These are phyloP conservation scores for Murraya paniculata DNA, from an alignment of 345 rosid genomes.

Conservation along the genomic window DNA sequence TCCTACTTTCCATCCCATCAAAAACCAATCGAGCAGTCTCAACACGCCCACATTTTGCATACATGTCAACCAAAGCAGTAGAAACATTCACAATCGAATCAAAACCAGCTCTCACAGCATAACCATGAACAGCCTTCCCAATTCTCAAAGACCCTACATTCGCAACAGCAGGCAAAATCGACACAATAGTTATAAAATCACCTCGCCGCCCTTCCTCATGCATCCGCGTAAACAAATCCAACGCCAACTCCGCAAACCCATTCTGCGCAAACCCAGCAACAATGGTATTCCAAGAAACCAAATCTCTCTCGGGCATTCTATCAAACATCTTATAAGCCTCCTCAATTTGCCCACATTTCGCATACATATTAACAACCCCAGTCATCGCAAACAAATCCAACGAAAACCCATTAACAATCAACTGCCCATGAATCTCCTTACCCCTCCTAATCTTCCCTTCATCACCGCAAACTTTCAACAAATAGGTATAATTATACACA, in stretches of 20 bases:
- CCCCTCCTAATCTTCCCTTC: constrained; percentile 49
- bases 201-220: constrained; percentile 58
- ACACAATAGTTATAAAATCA: constrained; percentile 64
- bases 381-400: constrained; percentile 65
- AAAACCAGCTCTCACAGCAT: constrained; percentile 54
- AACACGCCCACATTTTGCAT: constrained; percentile 59
- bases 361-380: constrained; percentile 66
- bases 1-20: constrained; percentile 48
- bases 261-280: constrained; percentile 76
- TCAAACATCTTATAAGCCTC: constrained; percentile 81
- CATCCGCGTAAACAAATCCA: constrained; percentile 59
- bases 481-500: constrained; percentile 71
- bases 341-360: constrained; percentile 51
- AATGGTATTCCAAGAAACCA: constrained; percentile 84
- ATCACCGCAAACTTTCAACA: constrained; percentile 72
- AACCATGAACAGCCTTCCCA: constrained; percentile 72
- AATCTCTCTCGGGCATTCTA: constrained; percentile 79
- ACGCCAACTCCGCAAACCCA: constrained; percentile 53
- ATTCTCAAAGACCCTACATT: constrained; percentile 41
- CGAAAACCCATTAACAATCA: constrained; percentile 61
- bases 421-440: constrained; percentile 69
- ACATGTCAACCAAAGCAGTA: constrained; percentile 75
- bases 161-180: constrained; percentile 68
- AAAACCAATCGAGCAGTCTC: constrained; percentile 51
- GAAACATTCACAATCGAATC: constrained; percentile 58